Evolutionary conservation across 176 grass and related monocot species (phyloP).

Genomic region (Ampelocalamus luodianensis): DNA sequence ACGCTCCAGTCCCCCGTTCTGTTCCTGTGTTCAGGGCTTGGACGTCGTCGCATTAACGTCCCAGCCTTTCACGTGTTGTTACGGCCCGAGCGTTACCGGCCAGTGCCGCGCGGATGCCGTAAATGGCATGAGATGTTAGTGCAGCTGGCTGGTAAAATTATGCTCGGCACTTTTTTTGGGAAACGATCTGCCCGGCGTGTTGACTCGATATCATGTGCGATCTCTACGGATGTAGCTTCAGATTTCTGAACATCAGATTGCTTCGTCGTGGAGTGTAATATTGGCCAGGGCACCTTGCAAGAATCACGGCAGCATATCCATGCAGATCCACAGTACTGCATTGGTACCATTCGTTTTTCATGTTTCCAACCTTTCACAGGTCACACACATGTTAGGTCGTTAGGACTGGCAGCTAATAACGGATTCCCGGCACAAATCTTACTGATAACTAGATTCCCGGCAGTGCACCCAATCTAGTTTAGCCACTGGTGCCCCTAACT

Average conservation of each 20-base stretch:
- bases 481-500: too few relatives aligned
- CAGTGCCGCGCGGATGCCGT: not conserved
- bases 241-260: not conserved
- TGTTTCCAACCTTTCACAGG: not conserved
- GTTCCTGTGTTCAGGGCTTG: not conserved
- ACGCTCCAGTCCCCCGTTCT: not conserved
- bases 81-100: not conserved
- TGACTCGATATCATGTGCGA: not conserved
- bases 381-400: too few relatives aligned
- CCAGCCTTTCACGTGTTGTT: constrained; percentile 3
- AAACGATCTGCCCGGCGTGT: not conserved
- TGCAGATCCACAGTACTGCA: not conserved
- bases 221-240: not conserved
- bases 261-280: not conserved
- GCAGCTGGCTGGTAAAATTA: not conserved
- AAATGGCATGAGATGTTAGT: not conserved
- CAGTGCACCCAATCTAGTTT: too few relatives aligned
- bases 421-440: too few relatives aligned
- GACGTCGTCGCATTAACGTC: not conserved
- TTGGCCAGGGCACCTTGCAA: not conserved
- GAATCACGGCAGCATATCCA: not conserved
- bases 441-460: too few relatives aligned
- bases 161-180: not conserved
- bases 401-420: too few relatives aligned
- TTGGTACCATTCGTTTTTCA: not conserved